These are phyloP conservation scores for Rhynchosporium secalis DNA, from an alignment of 2,329 filamentous ascomycete species.

Conservation along the genomic window DNA sequence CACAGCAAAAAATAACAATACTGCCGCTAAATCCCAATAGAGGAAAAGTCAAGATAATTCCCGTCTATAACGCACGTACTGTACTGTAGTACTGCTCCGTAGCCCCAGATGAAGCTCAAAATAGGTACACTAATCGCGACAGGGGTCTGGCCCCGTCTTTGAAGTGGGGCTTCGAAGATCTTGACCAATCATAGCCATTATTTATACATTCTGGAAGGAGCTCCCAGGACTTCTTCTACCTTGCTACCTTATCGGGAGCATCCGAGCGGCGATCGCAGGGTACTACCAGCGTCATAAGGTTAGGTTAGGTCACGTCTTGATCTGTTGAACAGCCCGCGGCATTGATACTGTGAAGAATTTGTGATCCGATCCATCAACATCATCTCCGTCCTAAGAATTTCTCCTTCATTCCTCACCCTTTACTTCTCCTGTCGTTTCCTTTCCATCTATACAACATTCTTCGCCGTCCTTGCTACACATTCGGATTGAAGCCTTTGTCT, in stretches of 20 bases:
- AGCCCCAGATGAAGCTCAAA: background rate
- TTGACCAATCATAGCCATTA: conserved; percentile 4
- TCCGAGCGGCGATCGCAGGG: conserved; percentile 9
- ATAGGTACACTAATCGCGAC: conserved; percentile 11
- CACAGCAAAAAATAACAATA: too few species aligned
- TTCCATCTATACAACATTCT: background rate
- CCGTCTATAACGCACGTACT: too few species aligned
- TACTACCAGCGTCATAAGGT: background rate
- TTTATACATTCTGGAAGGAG: conserved; percentile 14
- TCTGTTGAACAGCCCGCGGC: conserved; percentile 16
- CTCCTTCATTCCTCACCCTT: conserved; percentile 10
- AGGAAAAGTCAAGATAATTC: too few species aligned
- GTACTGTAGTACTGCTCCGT: too few species aligned
- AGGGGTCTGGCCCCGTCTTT: background rate
- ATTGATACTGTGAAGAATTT: conserved; percentile 16
- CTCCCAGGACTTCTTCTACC: too few species aligned
- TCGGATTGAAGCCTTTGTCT: background rate
- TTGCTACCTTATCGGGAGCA: conserved; percentile 13
- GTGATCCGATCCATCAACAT: background rate
- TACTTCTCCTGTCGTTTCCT: conserved; percentile 16
- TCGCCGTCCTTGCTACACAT: background rate
- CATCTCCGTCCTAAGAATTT: conserved; percentile 4
- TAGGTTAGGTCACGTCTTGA: background rate
- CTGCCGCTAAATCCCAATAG: too few species aligned
- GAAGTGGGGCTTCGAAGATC: background rate